phyloP scores from a whole-genome alignment of 345 rosid genomes.

The Acer negundo region DNA sequence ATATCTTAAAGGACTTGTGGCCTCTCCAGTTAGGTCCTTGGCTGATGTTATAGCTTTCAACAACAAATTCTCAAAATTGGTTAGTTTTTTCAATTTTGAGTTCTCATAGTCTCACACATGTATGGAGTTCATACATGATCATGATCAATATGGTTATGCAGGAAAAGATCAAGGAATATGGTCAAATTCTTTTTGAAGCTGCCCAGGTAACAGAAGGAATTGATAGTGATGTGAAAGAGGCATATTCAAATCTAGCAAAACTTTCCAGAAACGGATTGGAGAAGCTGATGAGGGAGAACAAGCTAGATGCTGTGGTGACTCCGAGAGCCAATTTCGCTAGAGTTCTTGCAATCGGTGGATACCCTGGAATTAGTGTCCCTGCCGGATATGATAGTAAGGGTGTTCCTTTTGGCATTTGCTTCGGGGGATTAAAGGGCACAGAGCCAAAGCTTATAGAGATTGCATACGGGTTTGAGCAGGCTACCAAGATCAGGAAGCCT shows the following conservation, averaged over 20 bases:
- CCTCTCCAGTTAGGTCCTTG: slow-evolving; percentile 59
- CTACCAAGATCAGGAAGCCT: slow-evolving; percentile 32
- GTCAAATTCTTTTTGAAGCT: slow-evolving; percentile 23
- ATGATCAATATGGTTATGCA: not conserved
- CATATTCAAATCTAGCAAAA: slow-evolving; percentile 4
- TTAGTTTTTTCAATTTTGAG: slow-evolving; percentile 6
- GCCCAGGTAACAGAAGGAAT: slow-evolving; percentile 36
- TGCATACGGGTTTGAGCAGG: slow-evolving; percentile 42
- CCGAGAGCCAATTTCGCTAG: not conserved
- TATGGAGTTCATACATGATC: too few relatives aligned
- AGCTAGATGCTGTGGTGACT: slow-evolving; percentile 39
- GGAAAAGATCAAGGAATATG: slow-evolving; percentile 35
- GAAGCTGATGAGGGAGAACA: slow-evolving; percentile 32
- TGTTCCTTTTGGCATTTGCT: slow-evolving; percentile 39
- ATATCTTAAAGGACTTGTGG: slow-evolving; percentile 43
- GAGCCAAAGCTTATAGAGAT: slow-evolving; percentile 46
- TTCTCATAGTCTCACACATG: too few relatives aligned
- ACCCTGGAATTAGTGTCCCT: slow-evolving; percentile 43
- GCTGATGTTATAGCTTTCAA: slow-evolving; percentile 64
- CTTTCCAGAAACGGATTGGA: slow-evolving; percentile 32
- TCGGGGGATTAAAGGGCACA: slow-evolving; percentile 40
- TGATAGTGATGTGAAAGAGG: slow-evolving; percentile 21
- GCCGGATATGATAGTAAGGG: slow-evolving; percentile 34
- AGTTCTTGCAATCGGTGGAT: slow-evolving; percentile 43
- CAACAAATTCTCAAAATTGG: slow-evolving; percentile 42